phyloP scores from a whole-genome alignment of 2,329 filamentous ascomycete species.

The Penicillium sp. region DNA sequence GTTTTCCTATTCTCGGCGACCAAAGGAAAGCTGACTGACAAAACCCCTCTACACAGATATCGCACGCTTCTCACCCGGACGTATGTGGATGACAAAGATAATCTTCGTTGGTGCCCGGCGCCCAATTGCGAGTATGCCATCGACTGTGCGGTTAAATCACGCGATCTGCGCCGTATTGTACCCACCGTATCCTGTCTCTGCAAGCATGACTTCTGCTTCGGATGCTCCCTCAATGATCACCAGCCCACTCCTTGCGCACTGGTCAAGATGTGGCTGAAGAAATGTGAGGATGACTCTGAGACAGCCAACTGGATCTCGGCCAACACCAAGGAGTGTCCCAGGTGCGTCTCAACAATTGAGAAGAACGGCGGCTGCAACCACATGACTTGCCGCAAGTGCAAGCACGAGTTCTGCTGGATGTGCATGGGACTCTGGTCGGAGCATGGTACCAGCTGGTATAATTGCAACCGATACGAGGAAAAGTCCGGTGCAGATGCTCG shows the following conservation, averaged over 20 bases:
- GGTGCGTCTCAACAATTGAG: conserved; percentile 94
- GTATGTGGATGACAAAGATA: conserved; percentile 95
- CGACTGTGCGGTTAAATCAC: conserved; percentile 83
- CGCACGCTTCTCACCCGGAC: conserved; percentile 83
- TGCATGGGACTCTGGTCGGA: conserved; percentile 99
- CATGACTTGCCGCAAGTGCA: conserved; percentile 96
- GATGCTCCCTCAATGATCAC: conserved; percentile 84
- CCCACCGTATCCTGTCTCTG: conserved; percentile 86
- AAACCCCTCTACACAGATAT: conserved; percentile 54
- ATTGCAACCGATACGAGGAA: conserved; percentile 96
- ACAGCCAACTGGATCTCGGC: conserved; percentile 99
- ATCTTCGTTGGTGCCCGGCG: conserved; percentile 94
- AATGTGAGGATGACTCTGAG: conserved; percentile 96
- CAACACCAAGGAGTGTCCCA: conserved; percentile 97
- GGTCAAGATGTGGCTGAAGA: conserved; percentile 95
- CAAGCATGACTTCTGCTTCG: conserved; percentile 89
- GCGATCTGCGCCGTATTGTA: conserved; percentile 78
- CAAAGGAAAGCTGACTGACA: conserved; percentile 10
- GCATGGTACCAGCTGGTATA: conserved; percentile 99
- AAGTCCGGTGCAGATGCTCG: conserved; percentile 88
- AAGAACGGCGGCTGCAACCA: conserved; percentile 99
- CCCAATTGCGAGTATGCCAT: conserved; percentile 95
- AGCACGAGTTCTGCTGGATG: conserved; percentile 99
- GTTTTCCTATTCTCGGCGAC: conserved; percentile 11
- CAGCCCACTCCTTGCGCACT: conserved; percentile 88